Conservation (phyloP, 2,329 filamentous ascomycete species). For the Albophoma yamanashiensis region DNA sequence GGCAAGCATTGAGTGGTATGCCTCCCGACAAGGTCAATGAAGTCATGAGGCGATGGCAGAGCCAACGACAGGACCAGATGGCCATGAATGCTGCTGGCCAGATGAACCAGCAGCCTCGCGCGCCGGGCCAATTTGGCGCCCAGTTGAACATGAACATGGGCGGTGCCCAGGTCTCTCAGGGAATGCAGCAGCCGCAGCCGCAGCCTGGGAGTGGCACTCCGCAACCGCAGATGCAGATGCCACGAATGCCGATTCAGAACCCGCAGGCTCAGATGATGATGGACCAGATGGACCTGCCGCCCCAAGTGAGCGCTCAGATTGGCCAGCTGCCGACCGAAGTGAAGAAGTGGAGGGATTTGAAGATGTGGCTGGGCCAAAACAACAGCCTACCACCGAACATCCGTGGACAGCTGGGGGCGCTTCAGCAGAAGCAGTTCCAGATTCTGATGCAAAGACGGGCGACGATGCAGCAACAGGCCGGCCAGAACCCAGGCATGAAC, state of each 20-base stretch:
- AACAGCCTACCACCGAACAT: slow-evolving; percentile 19
- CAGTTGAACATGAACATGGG: slow-evolving; percentile 21
- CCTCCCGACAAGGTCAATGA: slow-evolving; percentile 41
- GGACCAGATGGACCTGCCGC: slow-evolving; percentile 37
- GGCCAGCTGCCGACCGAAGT: slow-evolving; percentile 27
- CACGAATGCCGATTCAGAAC: slow-evolving; percentile 14
- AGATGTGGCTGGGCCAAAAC: slow-evolving; percentile 28
- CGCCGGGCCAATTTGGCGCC: slow-evolving; percentile 17
- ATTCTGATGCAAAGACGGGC: slow-evolving; percentile 18
- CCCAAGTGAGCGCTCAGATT: slow-evolving; percentile 19
- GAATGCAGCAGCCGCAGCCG: slow-evolving; percentile 15
- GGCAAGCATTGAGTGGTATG: slow-evolving; percentile 29
- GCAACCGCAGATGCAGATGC: slow-evolving; percentile 13
- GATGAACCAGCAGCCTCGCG: slow-evolving; percentile 17
- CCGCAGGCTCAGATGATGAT: slow-evolving; percentile 28
- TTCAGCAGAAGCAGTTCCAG: slow-evolving; percentile 31
- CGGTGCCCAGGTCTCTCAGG: slow-evolving; percentile 16
- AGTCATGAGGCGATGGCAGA: slow-evolving; percentile 38
- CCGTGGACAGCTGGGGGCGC: slow-evolving; percentile 18
- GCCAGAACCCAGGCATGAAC: slow-evolving; percentile 18
- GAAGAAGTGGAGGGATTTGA: slow-evolving; percentile 39
- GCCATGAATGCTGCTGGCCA: slow-evolving; percentile 19
- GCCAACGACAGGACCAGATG: slow-evolving; percentile 22
- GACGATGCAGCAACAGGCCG: slow-evolving; percentile 16
- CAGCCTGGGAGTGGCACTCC: slow-evolving; percentile 4